Evolutionary conservation across 192 early-diverging fungal species (phyloP), one percentile per base, ranked within the genome.

Genomic region (Backusella sp.): DNA sequence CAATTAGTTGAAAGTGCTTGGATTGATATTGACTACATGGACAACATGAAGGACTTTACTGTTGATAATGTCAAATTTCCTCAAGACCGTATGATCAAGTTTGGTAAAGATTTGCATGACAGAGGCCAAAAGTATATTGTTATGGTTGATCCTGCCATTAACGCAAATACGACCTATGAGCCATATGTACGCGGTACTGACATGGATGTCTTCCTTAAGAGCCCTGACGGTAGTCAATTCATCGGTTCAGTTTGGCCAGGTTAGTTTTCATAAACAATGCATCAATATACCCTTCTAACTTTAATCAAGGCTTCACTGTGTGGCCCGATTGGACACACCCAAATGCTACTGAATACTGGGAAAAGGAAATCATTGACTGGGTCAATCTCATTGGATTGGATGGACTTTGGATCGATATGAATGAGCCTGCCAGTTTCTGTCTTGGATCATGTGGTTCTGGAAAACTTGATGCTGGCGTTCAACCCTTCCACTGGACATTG

Each of bases 21-120:
- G 91, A 89, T 88, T 9, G 91, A 92, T 72, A 88, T 92, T 49
- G 91, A 92, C 73, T 93, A 92, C 69, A 93, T 93, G 92, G 89
- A 91, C 39, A 21, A 37, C 8, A 83, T 76, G 32, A 88, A 86
- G 69, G 85, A 87, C 49, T 93, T 93, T 53, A 86, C 92, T 0
- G 90, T 86, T 44, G 87, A 91, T 53, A 79, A 83, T 0, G 72
- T 76, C 7, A 83, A 83, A 28, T 93, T 88, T 72, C 90, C 92
- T 1, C 72, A 84, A 9, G 49, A 75, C 3, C 82, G 88, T 41
- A 82, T 91, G 68, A 62, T 80, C 11, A 77, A 73, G 30, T 84
- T 90, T 67, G 84, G 87, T 0, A 72, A 79, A 14, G 59, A 82
- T 26, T 73, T 92, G 34, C 85, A 87, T 17, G 41, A 70, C 35